Base-by-base conservation (phyloP, 805 yeast species). In the Diddensiella transvaalensis region DNA sequence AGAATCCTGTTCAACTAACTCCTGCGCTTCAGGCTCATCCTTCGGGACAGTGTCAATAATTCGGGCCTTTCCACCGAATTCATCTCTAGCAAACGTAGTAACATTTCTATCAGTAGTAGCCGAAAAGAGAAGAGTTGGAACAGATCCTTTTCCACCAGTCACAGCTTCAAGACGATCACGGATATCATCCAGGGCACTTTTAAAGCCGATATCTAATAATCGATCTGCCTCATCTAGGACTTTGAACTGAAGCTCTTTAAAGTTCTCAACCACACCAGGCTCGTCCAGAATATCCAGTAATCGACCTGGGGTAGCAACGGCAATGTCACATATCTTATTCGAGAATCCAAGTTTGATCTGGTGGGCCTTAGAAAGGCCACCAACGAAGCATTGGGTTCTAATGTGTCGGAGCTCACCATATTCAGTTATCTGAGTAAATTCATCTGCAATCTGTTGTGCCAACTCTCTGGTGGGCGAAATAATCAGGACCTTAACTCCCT, bases 181-280 rank as follows among this genome's bases (percentile, higher is more conserved):
- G 48, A 89, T 82, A 22, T 72, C 69, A 48, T 76, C 73, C 51
- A 90, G 72, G 53, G 79, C 84, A 35, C 75, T 78, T 59, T 78
- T 81, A 65, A 91, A 90, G 15, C 95, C 95, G 52, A 79, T 81
- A 64, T 85, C 93, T 51, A 90, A 73, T 44, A 90, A 69, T 58
- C 93, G 78, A 68, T 90, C 97, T 33, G 96, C 96, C 70, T 90
- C 98, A 66, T 90, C 97, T 54, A 87, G 79, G 35, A 89, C 83
- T 52, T 86, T 74, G 59, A 82, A 78, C 50, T 75, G 76, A 48
- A 90, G 71, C 46, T 71, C 66, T 35, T 66, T 63, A 64, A 88
- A 82, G 35, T 74, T 67, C 6, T 68, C 64, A 19, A 67, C 65
- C 17, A 78, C 74, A 13, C 63, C 65, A 23, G 66, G 68, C 21